Evolutionary conservation across 2,329 filamentous ascomycete species (phyloP).

Genomic region (Claviceps sorghi): DNA sequence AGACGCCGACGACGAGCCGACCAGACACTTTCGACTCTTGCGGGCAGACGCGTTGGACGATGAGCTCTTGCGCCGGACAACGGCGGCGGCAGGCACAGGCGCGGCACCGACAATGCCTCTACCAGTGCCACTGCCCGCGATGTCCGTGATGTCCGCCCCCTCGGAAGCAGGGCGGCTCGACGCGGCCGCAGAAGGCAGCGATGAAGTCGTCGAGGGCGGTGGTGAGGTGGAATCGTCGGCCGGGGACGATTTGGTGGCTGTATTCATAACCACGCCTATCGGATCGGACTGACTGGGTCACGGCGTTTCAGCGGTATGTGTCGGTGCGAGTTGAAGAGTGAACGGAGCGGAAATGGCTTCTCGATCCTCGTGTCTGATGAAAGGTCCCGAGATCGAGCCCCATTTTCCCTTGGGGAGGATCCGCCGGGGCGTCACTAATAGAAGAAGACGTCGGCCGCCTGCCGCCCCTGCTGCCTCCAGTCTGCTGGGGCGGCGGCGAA

Average conservation of each 20-base stretch:
- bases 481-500: too few relatives aligned
- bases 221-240: neutral
- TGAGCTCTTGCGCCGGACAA: neutral
- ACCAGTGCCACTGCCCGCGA: neutral
- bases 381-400: slow-evolving; percentile 7
- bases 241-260: neutral
- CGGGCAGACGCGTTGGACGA: slow-evolving; percentile 1
- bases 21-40: neutral
- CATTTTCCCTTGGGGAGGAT: neutral
- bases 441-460: too few relatives aligned
- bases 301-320: slow-evolving; percentile 4
- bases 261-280: slow-evolving; percentile 4
- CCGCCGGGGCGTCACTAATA: neutral
- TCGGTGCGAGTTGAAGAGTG: slow-evolving; percentile 6
- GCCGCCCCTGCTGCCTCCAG: too few relatives aligned
- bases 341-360: slow-evolving; percentile 6
- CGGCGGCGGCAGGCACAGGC: neutral
- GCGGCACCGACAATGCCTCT: neutral
- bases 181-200: neutral
- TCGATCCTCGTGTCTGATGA: slow-evolving; percentile 7
- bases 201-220: neutral
- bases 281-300: neutral
- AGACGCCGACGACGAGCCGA: neutral
- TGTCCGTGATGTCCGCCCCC: neutral
- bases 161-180: neutral